A percentile compares a stretch with the other conserved stretches of the same genome.
Conservation (phyloP, 805 yeast species). For the Pichia nanzhaoensis region DNA sequence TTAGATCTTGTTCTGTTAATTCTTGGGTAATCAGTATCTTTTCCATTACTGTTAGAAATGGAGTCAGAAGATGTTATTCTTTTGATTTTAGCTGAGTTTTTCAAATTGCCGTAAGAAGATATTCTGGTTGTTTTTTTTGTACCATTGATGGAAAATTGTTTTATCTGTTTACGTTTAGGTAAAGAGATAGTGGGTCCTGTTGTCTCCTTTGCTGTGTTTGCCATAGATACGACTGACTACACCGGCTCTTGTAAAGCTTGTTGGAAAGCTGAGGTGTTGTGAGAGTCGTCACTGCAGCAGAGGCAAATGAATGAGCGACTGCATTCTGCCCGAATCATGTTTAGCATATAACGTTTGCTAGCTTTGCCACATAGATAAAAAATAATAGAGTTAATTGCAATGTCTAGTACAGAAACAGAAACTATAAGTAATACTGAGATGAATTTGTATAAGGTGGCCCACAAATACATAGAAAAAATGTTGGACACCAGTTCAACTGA, state of each 20-base stretch:
- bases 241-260: too few species aligned
- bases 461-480: constrained; percentile 37
- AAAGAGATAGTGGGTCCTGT: not conserved
- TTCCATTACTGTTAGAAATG: not conserved
- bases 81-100: constrained; percentile 29
- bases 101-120: constrained; percentile 27
- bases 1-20: constrained; percentile 23
- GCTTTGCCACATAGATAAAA: too few species aligned
- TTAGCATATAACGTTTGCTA: not conserved
- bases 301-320: too few species aligned
- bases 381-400: not conserved
- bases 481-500: constrained; percentile 17
- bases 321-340: not conserved
- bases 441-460: constrained; percentile 43
- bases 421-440: constrained; percentile 20
- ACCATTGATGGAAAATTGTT: constrained; percentile 31
- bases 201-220: too few species aligned
- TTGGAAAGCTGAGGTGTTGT: too few species aligned
- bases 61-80: constrained; percentile 27
- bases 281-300: too few species aligned
- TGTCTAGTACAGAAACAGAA: not conserved
- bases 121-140: constrained; percentile 22
- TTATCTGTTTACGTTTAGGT: constrained; percentile 23
- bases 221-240: not conserved
- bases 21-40: constrained; percentile 20